phyloP scores from a whole-genome alignment of 805 yeast genomes.

The Tetrapisispora pingtungensis region DNA sequence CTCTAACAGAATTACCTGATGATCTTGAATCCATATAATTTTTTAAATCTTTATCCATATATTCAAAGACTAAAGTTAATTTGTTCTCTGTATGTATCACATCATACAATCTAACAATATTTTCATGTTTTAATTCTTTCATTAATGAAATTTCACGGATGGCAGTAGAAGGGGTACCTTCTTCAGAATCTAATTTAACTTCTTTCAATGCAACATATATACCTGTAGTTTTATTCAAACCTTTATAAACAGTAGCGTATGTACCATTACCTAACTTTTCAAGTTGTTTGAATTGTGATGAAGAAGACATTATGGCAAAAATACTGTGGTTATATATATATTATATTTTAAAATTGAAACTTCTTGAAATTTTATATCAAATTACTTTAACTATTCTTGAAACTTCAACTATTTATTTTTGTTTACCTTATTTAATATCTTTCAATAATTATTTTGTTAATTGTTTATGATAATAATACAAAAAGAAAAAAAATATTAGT shows the following conservation, averaged over 20 bases:
- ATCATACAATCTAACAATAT: slow-evolving; percentile 83
- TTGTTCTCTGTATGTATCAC: slow-evolving; percentile 95
- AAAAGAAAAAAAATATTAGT: too few species aligned
- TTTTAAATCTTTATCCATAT: slow-evolving; percentile 86
- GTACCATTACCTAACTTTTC: slow-evolving; percentile 51
- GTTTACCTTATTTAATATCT: too few species aligned
- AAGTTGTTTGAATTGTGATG: slow-evolving; percentile 29
- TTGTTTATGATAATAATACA: too few species aligned
- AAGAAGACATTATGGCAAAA: slow-evolving; percentile 14
- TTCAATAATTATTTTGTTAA: too few species aligned
- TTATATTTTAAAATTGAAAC: too few species aligned
- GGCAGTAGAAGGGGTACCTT: slow-evolving; percentile 98
- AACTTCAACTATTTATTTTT: too few species aligned
- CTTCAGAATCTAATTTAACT: slow-evolving; percentile 91
- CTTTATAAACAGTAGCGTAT: slow-evolving; percentile 96
- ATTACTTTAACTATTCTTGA: too few species aligned
- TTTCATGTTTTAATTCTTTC: slow-evolving; percentile 88
- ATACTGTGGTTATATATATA: too few species aligned
- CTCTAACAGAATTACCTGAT: slow-evolving; percentile 24
- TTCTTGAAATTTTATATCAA: too few species aligned
- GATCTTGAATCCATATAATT: slow-evolving; percentile 80
- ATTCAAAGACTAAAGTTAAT: slow-evolving; percentile 86
- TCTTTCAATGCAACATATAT: slow-evolving; percentile 93
- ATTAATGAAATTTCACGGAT: slow-evolving; percentile 90
- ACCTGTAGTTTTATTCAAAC: slow-evolving; percentile 82